These are phyloP conservation scores for Penicillium sp. DNA, from an alignment of 2,329 filamentous ascomycete species.

Conservation along the genomic window DNA sequence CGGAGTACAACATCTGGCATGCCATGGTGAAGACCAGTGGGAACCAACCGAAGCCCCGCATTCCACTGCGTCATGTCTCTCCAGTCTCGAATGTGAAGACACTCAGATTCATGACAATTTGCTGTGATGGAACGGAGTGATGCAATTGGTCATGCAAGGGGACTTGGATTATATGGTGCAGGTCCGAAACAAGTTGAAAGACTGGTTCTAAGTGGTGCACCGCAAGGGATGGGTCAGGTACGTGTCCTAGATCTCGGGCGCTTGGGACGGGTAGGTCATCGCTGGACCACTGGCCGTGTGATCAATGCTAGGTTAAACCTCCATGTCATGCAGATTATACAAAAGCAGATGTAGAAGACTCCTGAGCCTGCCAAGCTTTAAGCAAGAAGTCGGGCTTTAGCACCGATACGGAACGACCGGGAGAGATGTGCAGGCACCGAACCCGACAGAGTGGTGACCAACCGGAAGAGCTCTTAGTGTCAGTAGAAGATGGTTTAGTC, in stretches of 20 bases:
- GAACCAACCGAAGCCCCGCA: slow-evolving; percentile 19
- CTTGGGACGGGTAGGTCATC: not conserved
- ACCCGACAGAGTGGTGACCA: not conserved
- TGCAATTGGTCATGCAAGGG: slow-evolving; percentile 20
- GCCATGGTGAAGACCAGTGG: slow-evolving; percentile 12
- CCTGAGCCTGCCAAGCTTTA: not conserved
- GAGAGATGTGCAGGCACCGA: slow-evolving; percentile 1
- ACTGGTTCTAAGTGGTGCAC: slow-evolving; percentile 9
- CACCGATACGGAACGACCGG: not conserved
- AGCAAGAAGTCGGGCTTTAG: not conserved
- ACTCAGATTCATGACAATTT: not conserved
- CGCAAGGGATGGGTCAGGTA: slow-evolving; percentile 28
- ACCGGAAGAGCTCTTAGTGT: not conserved
- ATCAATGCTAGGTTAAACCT: not conserved
- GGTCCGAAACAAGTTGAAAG: slow-evolving; percentile 8
- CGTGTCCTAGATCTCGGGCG: slow-evolving; percentile 11
- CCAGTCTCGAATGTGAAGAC: not conserved
- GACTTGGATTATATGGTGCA: slow-evolving; percentile 3
- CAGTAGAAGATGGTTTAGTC: not conserved
- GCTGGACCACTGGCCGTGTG: not conserved
- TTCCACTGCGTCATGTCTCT: slow-evolving; percentile 19
- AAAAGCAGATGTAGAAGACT: not conserved
- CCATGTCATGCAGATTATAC: not conserved
- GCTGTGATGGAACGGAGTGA: slow-evolving; percentile 5
- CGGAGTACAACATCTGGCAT: slow-evolving; percentile 1